Base-by-base conservation (phyloP, 2,329 filamentous ascomycete genomes). In the Pseudogymnoascus sp. region DNA sequence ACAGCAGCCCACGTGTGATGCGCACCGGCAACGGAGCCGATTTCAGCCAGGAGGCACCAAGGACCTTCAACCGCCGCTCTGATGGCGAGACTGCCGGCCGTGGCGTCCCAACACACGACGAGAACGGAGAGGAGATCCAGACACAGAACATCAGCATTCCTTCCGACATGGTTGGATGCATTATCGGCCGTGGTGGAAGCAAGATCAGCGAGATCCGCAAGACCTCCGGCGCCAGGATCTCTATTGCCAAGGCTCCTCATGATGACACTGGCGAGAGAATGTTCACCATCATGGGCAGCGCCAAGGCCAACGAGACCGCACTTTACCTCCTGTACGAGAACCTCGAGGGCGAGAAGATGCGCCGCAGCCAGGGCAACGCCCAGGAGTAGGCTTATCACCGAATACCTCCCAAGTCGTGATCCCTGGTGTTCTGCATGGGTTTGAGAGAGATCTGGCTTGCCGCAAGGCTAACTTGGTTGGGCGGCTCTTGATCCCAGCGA, bases 121-220 rank as follows among this genome's bases (percentile, higher is more conserved):
- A 97, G 78, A 96, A 97, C 68, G 95, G 95, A 66, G 95, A 97
- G 75, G 93, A 97, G 77, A 90, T 97, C 66, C 93, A 97, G 77
- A 99, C 95, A 1, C 95, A 99, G 75, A 99, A 99, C 80, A 99
- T 99, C 78, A 97, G 92, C 82, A 99, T 99, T 72, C 95, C 95
- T 25, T 93, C 95, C 59, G 95, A 99, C 80, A 99, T 99, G 95
- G 95, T 99, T 76, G 95, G 95, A 69, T 99, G 95, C 79, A 99
- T 99, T 79, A 99, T 99, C 75, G 95, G 95, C 69, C 89, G 93
- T 68, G 91, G 84, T 62, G 95, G 95, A 68, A 93, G 85, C 81
- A 99, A 99, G 85, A 99, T 99, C 74, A 97, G 91, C 76, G 95
- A 99, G 79, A 99, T 99, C 72, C 90, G 95, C 77, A 96, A 96